A percentile compares a stretch with the other conserved stretches of the same genome.
Conservation (phyloP, 2,329 filamentous ascomycete species). For the Fusarium irregulare region DNA sequence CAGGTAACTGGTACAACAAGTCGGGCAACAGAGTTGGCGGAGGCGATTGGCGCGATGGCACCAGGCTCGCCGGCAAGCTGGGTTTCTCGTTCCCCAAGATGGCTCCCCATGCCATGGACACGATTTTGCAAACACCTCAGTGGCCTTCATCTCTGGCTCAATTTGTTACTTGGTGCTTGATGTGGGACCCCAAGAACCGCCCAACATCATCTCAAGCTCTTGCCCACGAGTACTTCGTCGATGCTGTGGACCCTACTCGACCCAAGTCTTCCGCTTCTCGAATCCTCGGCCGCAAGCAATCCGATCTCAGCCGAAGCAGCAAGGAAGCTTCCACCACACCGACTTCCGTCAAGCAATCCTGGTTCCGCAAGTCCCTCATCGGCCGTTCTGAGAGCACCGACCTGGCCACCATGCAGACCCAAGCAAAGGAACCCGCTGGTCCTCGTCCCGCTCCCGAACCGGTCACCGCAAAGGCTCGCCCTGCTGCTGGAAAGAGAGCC, state of each 20-base stretch:
- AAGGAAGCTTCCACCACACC: constrained; percentile 71
- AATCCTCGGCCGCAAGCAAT: constrained; percentile 89
- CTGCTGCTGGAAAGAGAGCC: constrained; percentile 79
- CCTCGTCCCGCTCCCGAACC: constrained; percentile 60
- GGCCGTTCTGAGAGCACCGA: constrained; percentile 78
- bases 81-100: constrained; percentile 99
- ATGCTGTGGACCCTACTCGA: constrained; percentile 89
- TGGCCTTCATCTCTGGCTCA: constrained; percentile 90
- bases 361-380: constrained; percentile 96
- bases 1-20: constrained; percentile 98
- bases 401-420: constrained; percentile 61
- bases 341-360: constrained; percentile 86
- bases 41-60: constrained; percentile 97
- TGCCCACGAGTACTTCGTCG: constrained; percentile 92
- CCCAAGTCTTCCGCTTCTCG: constrained; percentile 91
- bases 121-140: constrained; percentile 87
- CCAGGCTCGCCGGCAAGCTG: constrained; percentile 90
- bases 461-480: constrained; percentile 50
- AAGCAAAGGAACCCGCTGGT: constrained; percentile 59
- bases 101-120: constrained; percentile 97
- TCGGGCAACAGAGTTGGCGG: constrained; percentile 86
- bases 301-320: constrained; percentile 76
- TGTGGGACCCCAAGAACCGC: constrained; percentile 96
- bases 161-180: constrained; percentile 98
- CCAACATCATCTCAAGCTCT: constrained; percentile 95